Percentiles rank a stretch among this genome's conserved stretches.
Conservation (phyloP, 2,329 filamentous ascomycete species). For the Graphilbum ipis-grandicollis region DNA sequence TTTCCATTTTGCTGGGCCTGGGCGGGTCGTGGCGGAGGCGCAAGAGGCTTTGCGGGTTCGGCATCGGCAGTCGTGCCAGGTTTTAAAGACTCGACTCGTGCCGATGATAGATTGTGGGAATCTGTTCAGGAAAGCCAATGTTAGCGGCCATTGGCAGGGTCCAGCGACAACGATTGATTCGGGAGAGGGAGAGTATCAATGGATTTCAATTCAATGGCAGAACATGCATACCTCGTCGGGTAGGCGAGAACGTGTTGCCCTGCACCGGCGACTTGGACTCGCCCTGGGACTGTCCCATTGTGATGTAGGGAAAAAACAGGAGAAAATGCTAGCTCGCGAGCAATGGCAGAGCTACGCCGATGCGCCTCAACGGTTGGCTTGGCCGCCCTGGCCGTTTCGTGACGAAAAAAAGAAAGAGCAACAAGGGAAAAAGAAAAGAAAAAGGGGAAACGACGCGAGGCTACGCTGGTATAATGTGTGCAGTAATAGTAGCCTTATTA, state of each 20-base stretch:
- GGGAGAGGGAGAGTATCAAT: too few relatives aligned
- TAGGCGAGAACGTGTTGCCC: slow-evolving; percentile 21
- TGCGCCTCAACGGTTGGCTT: too few relatives aligned
- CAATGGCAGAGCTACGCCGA: not conserved
- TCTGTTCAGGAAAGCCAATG: not conserved
- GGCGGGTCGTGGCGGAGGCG: slow-evolving; percentile 50
- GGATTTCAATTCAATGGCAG: too few relatives aligned
- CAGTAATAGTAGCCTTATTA: too few relatives aligned
- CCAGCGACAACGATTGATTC: too few relatives aligned
- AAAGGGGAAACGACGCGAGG: not conserved
- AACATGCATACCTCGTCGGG: slow-evolving; percentile 21
- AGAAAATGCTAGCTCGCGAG: not conserved
- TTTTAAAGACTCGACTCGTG: not conserved
- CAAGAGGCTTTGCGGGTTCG: slow-evolving; percentile 47
- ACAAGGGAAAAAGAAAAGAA: not conserved
- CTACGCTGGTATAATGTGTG: too few relatives aligned
- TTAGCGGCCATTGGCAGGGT: too few relatives aligned
- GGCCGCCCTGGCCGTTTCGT: too few relatives aligned
- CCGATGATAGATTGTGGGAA: not conserved
- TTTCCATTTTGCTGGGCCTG: slow-evolving; percentile 27
- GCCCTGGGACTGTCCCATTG: slow-evolving; percentile 29
- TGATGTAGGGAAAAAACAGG: slow-evolving; percentile 18
- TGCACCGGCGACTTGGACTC: slow-evolving; percentile 32
- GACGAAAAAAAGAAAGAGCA: too few relatives aligned
- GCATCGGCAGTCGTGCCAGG: slow-evolving; percentile 10